These are phyloP conservation scores for Linum lewisii DNA, from an alignment of 345 rosid species.

Conservation along the genomic window DNA sequence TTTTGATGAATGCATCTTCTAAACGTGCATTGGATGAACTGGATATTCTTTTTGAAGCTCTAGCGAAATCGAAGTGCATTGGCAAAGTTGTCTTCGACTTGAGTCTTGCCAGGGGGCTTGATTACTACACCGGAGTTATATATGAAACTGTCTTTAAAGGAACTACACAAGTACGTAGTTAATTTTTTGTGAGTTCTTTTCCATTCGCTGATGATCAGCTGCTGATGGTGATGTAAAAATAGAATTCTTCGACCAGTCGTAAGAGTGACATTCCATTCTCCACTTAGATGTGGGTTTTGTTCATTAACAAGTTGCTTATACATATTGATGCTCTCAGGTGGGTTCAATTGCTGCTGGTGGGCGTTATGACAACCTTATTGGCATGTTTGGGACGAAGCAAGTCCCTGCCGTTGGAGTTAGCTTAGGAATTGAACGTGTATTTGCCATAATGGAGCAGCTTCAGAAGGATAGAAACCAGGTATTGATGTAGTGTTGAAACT, in stretches of 20 bases:
- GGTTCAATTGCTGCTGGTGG: slow-evolving; percentile 97
- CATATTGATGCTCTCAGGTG: slow-evolving; percentile 41
- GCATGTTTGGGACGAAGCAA: slow-evolving; percentile 77
- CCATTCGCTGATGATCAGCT: too few relatives aligned
- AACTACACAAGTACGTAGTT: slow-evolving; percentile 52
- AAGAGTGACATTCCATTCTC: too few relatives aligned
- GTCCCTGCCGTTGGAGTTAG: slow-evolving; percentile 95
- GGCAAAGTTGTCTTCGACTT: slow-evolving; percentile 81
- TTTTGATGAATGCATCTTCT: slow-evolving; percentile 50
- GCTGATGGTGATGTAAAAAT: too few relatives aligned
- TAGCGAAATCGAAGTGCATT: slow-evolving; percentile 64
- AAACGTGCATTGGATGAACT: slow-evolving; percentile 62
- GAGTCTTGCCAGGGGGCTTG: slow-evolving; percentile 98
- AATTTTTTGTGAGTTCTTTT: background rate
- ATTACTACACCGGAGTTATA: slow-evolving; percentile 92
- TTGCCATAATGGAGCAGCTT: slow-evolving; percentile 73
- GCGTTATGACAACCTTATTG: slow-evolving; percentile 82
- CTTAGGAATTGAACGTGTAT: slow-evolving; percentile 86
- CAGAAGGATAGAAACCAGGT: slow-evolving; percentile 64
- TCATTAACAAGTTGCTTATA: background rate
- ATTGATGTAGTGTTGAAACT: background rate
- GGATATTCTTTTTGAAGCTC: slow-evolving; percentile 71
- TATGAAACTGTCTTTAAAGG: slow-evolving; percentile 85
- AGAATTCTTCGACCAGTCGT: too few relatives aligned
- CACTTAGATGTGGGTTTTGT: background rate